Evolutionary conservation across 441 rosid species (phyloP).

Genomic region (Pelargonium citronellum): DNA sequence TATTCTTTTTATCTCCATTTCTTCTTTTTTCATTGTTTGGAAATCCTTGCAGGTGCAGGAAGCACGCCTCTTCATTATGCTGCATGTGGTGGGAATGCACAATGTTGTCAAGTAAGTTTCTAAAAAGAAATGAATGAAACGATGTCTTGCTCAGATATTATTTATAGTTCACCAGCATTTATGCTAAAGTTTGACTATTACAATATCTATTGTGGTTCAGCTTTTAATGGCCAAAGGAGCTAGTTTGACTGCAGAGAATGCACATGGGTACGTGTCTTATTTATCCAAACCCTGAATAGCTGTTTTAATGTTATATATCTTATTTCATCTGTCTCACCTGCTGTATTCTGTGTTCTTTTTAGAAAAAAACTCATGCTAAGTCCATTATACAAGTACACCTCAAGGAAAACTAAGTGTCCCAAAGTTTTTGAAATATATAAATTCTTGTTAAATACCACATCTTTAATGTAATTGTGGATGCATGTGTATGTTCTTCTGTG

Average conservation of each 20-base stretch:
- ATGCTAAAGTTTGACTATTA: conserved; percentile 17
- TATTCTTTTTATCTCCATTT: not conserved
- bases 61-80: conserved; percentile 95
- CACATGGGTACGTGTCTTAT: conserved; percentile 57
- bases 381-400: not conserved
- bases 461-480: not conserved
- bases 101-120: conserved; percentile 83
- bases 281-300: not conserved
- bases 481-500: not conserved
- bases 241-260: conserved; percentile 52
- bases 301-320: not conserved
- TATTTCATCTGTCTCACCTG: conserved; percentile 2
- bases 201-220: conserved; percentile 36
- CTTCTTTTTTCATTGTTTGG: not conserved
- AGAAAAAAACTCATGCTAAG: not conserved
- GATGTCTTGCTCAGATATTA: not conserved
- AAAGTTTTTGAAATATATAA: not conserved
- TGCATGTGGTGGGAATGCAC: conserved; percentile 90
- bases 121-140: not conserved
- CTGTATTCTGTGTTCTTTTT: not conserved
- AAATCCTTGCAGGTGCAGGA: conserved; percentile 71
- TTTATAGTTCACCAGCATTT: not conserved
- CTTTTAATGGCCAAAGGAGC: conserved; percentile 78
- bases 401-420: not conserved
- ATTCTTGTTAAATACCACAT: not conserved